Percentiles rank a stretch among this genome's conserved stretches.
phyloP scores from a whole-genome alignment of 1,284 basidiomycete species.

The Cutaneotrichosporon cyanovorans region DNA sequence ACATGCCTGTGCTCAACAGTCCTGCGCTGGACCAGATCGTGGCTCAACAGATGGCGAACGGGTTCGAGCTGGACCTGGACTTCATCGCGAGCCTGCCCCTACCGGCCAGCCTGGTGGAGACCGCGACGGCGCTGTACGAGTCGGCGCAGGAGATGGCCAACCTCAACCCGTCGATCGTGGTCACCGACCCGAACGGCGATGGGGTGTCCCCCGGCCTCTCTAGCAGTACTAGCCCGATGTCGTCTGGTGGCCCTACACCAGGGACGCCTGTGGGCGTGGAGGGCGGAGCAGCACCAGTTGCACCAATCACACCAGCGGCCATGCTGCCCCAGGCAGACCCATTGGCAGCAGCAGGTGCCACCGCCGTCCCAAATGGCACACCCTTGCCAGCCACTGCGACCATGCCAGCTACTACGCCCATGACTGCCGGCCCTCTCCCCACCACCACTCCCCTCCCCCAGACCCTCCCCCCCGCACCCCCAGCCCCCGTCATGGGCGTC shows the following conservation, averaged over 20 bases:
- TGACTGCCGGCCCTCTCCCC: conserved; percentile 4
- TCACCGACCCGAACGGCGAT: conserved; percentile 19
- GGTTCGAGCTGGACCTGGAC: neutral
- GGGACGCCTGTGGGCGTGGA: conserved; percentile 13
- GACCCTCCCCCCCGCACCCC: conserved; percentile 6
- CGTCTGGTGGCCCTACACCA: neutral
- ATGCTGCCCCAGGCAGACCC: neutral
- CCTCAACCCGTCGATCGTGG: conserved; percentile 18
- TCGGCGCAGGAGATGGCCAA: neutral
- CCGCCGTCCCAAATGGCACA: no score
- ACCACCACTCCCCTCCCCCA: conserved; percentile 5
- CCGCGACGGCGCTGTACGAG: neutral
- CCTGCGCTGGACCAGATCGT: conserved; percentile 38
- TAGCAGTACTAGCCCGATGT: conserved; percentile 9
- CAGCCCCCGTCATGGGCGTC: conserved; percentile 33
- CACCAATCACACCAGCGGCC: no score
- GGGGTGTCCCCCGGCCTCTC: conserved; percentile 21
- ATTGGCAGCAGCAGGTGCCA: no score
- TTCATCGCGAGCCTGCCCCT: neutral
- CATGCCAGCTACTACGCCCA: neutral
- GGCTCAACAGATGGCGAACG: conserved; percentile 21
- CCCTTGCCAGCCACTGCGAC: no score
- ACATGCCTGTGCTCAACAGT: conserved; percentile 42
- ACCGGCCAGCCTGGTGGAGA: neutral
- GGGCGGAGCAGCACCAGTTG: no score